Base-by-base conservation (phyloP, 1,139 yeast genomes). In the Hyphopichia wangnamkhiaoensis region DNA sequence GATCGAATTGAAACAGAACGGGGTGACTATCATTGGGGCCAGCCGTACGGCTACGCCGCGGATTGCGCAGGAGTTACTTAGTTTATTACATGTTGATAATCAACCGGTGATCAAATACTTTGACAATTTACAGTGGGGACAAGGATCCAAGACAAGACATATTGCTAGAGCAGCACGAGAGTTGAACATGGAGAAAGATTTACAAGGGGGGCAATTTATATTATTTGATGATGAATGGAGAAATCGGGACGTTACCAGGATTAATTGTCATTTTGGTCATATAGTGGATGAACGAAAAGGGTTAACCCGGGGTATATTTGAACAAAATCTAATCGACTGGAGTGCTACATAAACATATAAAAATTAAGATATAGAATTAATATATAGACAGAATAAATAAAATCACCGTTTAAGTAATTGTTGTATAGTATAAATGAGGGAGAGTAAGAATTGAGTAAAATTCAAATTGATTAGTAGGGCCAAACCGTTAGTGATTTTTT, bases 161-260 rank as follows among this genome's bases (percentile, higher is more conserved):
- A 79, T 85, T 37, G 54, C 59, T 23, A 66, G 66, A 35, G 74
- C 79, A 0, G 72, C 74, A 2, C 59, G 67, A 38, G 71, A 65
- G 29, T 63, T 79, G 5, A 52, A 55, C 1, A 39, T 68, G 38
- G 54, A 56, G 25, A 36, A 53, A n/a, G 80, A 74, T n/a, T 63
- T 82, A 14, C 61, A 56, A 3, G 64, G 58, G 37, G 68, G 75
- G 1, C 74, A 80, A 25, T 78, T 82, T 68, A 66, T 84, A 10
- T 68, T 85, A 37, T 85, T 74, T 52, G 93, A 84, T 54, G 93
- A 84, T 54, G 93, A 84, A 55, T 46, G 56, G 41, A 66, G 93
- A 44, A 84, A 84, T 50, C 67, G 65, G 43, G 93, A 84, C 48
- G 91, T 84, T 4, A 78, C 76, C 48, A 52, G 63, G 4, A 67